phyloP scores from a whole-genome alignment of 2,329 filamentous ascomycete species.

The Pseudogymnoascus sp. region DNA sequence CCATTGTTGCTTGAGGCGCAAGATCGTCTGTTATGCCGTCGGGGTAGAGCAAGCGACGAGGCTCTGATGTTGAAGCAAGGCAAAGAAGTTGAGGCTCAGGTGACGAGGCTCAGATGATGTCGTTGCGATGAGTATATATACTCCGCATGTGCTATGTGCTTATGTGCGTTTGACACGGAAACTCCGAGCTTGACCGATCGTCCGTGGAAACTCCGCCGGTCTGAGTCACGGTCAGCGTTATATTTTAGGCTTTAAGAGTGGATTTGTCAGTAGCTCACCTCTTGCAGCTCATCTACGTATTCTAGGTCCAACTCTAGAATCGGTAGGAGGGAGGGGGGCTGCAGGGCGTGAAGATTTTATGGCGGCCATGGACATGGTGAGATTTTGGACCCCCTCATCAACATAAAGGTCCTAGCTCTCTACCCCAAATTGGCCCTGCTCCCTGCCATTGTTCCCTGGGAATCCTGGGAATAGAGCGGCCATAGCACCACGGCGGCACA shows the following conservation, averaged over 20 bases:
- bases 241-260: background rate
- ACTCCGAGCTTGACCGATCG: background rate
- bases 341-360: background rate
- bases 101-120: background rate
- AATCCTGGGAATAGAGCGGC: background rate
- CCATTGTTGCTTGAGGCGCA: background rate
- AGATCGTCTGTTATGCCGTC: background rate
- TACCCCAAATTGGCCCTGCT: background rate
- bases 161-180: background rate
- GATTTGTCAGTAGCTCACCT: conserved; percentile 6
- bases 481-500: background rate
- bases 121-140: background rate
- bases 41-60: background rate
- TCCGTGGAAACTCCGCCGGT: background rate
- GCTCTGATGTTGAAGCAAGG: background rate
- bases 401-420: background rate
- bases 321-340: background rate
- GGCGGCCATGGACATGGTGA: background rate
- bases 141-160: background rate
- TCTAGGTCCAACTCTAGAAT: background rate
- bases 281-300: background rate
- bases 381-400: background rate
- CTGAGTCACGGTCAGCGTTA: background rate
- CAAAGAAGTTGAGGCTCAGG: background rate
- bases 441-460: background rate